These are phyloP conservation scores for Pleoardoris graminearum DNA, from an alignment of 2,329 filamentous ascomycete genomes.

Conservation along the genomic window DNA sequence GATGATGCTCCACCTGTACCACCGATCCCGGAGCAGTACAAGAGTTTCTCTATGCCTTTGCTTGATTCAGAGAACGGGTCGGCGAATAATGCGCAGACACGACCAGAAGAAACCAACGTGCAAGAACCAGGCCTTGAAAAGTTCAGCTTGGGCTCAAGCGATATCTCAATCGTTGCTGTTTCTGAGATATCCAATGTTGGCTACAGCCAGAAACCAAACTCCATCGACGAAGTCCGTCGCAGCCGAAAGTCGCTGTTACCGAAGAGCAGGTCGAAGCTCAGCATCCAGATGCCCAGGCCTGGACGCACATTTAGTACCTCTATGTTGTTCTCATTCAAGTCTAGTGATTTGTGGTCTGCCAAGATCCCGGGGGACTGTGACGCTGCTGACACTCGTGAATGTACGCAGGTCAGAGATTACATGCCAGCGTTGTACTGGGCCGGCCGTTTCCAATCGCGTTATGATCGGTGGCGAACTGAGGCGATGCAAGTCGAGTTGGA, in stretches of 20 bases:
- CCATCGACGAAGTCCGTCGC: background rate
- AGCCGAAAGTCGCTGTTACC: background rate
- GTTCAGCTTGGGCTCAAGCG: background rate
- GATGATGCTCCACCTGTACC: slow-evolving; percentile 29
- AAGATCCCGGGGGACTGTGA: slow-evolving; percentile 4
- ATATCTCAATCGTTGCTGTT: background rate
- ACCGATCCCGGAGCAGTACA: slow-evolving; percentile 28
- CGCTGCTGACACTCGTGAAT: slow-evolving; percentile 25
- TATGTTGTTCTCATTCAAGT: background rate
- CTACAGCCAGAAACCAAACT: background rate
- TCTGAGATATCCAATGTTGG: background rate
- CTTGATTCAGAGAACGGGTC: background rate
- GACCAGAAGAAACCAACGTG: background rate
- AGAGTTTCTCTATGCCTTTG: slow-evolving; percentile 20
- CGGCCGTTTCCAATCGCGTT: slow-evolving; percentile 38
- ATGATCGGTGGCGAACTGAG: slow-evolving; percentile 41
- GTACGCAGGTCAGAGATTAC: slow-evolving; percentile 36
- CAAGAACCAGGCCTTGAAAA: background rate
- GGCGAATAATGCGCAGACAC: background rate
- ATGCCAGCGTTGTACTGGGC: slow-evolving; percentile 43
- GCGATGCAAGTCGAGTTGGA: slow-evolving; percentile 30
- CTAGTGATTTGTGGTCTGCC: slow-evolving; percentile 1
- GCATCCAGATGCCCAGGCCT: background rate
- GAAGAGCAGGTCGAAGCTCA: background rate
- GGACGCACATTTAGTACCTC: background rate